phyloP scores from a whole-genome alignment of 2,329 filamentous ascomycete species.

The Ophiostoma novo-ulmi region DNA sequence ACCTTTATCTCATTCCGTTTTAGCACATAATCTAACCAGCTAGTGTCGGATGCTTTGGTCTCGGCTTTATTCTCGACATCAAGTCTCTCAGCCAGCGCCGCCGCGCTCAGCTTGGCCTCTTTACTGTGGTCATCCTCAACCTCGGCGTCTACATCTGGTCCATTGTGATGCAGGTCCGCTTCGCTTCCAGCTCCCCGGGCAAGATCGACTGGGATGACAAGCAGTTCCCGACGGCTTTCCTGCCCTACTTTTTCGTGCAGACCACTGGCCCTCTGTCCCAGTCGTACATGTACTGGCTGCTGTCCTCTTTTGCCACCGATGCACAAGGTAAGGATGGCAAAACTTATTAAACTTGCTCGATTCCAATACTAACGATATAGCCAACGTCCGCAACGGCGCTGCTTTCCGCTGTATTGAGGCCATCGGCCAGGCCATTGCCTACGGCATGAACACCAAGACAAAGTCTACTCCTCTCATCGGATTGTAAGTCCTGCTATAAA shows the following conservation, averaged over 20 bases:
- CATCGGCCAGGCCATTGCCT: slow-evolving; percentile 1
- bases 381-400: slow-evolving; percentile 2
- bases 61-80: neutral
- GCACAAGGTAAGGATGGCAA: neutral
- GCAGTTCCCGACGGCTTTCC: neutral
- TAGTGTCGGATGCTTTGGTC: slow-evolving; percentile 2
- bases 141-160: slow-evolving; percentile 8
- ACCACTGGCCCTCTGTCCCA: neutral
- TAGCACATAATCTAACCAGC: neutral
- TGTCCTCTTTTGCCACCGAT: neutral
- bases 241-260: neutral
- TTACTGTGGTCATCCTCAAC: slow-evolving; percentile 6
- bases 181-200: neutral
- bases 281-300: slow-evolving; percentile 9
- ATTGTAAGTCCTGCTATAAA: neutral
- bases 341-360: too few species aligned
- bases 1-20: neutral
- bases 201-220: slow-evolving; percentile 3
- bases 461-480: neutral
- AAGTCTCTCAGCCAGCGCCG: neutral
- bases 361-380: neutral
- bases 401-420: slow-evolving; percentile 1
- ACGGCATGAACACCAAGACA: slow-evolving; percentile 5
- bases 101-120: slow-evolving; percentile 1
- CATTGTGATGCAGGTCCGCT: neutral